Base-by-base conservation (phyloP, 192 early-diverging fungal species). In the Ambispora gerdemannii region DNA sequence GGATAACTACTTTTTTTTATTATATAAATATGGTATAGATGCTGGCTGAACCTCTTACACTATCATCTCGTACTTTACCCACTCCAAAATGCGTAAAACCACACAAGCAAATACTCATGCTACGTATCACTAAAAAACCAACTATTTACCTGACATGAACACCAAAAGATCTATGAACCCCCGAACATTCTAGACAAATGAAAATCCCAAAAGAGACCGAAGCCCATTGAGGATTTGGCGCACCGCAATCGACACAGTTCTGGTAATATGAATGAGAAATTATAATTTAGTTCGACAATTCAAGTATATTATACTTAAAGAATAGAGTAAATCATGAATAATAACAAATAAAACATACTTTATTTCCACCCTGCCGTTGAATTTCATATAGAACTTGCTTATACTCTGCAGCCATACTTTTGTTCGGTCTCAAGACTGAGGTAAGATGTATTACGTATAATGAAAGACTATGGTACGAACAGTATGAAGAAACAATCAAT, bases 171-270 rank as follows among this genome's bases (percentile, higher is more conserved):
- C 93, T 85, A 82, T 97, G 93, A 43, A 92, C 85, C 22, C 93
- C 93, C 25, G 93, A 94, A 79, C 96, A 96, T 67, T 96, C 91
- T 35, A 97, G 82, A 77, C 95, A 99, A 69, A 99, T 95, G 74
- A 97, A 96, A 66, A 92, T 96, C 50, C 93, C 95, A 73, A 94
- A 87, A 28, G 92, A 91, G 30, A 96, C 93, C 72, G 87, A 89
- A 10, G 95, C 94, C 97, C 95, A 95, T 66, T 92, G 90, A 17
- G 87, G 90, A 63, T 89, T 88, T 61, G 90, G 92, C 32, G 87
- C 87, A 47, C 88, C 86, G 80, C 96, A 98, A 77, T 98, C 96
- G 63, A 98, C 88, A 77, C 96, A 96, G 20, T 79, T 79, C 78
- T 84, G 78, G n/a, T 64, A 3, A 35, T 22, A 60, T 17, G 20